Evolutionary conservation across 345 rosid genomes (phyloP).

Genomic region (Pelargonium nanum): DNA sequence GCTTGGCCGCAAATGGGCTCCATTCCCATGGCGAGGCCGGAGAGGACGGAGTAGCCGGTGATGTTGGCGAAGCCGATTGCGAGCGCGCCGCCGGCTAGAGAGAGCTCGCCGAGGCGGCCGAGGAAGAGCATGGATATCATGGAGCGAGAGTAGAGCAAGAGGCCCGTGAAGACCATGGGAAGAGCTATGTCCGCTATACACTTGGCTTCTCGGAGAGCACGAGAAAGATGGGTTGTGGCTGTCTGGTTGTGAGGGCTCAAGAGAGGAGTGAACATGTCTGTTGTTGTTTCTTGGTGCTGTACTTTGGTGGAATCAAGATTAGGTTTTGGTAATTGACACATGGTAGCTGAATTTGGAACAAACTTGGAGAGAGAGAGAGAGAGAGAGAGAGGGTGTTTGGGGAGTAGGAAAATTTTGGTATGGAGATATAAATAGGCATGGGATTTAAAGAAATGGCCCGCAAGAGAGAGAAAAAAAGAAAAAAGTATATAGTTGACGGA

Average conservation of each 20-base stretch:
- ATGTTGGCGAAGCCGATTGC: slow-evolving; percentile 85
- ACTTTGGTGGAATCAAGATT: too few species aligned
- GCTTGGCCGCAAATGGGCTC: slow-evolving; percentile 92
- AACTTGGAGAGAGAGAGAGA: slow-evolving; percentile 2
- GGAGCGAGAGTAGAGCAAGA: slow-evolving; percentile 66
- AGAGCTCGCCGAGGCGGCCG: slow-evolving; percentile 62
- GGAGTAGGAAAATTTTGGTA: background rate
- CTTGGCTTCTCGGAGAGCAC: slow-evolving; percentile 37
- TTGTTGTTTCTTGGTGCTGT: background rate
- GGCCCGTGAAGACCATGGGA: slow-evolving; percentile 60
- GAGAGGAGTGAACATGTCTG: slow-evolving; percentile 17
- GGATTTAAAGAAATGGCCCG: too few species aligned
- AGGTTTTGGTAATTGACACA: slow-evolving; percentile 9
- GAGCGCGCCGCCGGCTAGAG: slow-evolving; percentile 76
- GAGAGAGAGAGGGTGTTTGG: slow-evolving; percentile 9
- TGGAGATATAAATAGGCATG: background rate
- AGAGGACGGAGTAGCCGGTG: slow-evolving; percentile 81
- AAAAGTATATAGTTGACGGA: background rate
- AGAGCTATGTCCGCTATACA: slow-evolving; percentile 48
- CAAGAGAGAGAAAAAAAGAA: too few species aligned
- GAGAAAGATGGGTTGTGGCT: slow-evolving; percentile 15
- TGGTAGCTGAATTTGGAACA: slow-evolving; percentile 1
- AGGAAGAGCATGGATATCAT: slow-evolving; percentile 87
- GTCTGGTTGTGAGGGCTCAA: background rate
- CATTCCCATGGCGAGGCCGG: slow-evolving; percentile 88